A percentile compares a stretch with the other conserved stretches of the same genome.
Conservation (phyloP, 768 basidiomycete genomes). For the Mrakia hoshinonis region DNA sequence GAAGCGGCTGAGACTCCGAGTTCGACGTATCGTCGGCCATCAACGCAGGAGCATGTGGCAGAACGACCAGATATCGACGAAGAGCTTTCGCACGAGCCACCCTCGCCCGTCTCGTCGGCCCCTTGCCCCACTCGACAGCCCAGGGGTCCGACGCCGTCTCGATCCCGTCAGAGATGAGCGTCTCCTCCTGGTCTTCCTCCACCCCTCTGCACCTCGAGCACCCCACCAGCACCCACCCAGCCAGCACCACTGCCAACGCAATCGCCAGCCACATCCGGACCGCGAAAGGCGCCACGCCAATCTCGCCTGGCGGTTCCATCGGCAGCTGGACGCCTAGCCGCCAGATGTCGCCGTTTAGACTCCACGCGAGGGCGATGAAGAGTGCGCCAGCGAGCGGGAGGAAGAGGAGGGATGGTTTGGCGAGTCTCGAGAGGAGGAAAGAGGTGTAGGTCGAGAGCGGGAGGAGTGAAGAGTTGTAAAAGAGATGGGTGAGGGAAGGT, state of each 20-base stretch:
- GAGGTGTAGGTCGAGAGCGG: slow-evolving; percentile 1
- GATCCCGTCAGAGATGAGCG: neutral
- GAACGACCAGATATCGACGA: neutral
- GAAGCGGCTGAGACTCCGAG: neutral
- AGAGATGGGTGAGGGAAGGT: neutral
- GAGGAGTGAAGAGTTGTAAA: neutral
- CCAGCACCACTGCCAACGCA: neutral
- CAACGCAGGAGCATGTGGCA: neutral
- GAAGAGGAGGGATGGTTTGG: slow-evolving; percentile 3
- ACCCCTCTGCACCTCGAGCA: slow-evolving; percentile 3
- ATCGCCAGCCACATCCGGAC: slow-evolving; percentile 1
- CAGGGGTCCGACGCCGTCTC: neutral
- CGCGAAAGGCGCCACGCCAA: neutral
- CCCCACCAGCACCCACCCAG: neutral
- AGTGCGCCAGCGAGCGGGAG: neutral
- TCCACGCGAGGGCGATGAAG: slow-evolving; percentile 5
- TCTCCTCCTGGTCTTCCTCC: neutral
- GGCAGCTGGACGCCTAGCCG: neutral
- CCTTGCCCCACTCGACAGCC: neutral
- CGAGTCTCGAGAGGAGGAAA: neutral
- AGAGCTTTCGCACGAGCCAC: neutral
- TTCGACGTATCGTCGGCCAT: neutral
- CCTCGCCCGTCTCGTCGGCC: neutral
- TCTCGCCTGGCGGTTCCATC: neutral
- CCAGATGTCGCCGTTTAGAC: slow-evolving; percentile 10